Percentiles rank a stretch among this genome's conserved stretches.
These are phyloP conservation scores for Metschnikowia sp. DNA, from an alignment of 805 yeast genomes.

Conservation along the genomic window DNA sequence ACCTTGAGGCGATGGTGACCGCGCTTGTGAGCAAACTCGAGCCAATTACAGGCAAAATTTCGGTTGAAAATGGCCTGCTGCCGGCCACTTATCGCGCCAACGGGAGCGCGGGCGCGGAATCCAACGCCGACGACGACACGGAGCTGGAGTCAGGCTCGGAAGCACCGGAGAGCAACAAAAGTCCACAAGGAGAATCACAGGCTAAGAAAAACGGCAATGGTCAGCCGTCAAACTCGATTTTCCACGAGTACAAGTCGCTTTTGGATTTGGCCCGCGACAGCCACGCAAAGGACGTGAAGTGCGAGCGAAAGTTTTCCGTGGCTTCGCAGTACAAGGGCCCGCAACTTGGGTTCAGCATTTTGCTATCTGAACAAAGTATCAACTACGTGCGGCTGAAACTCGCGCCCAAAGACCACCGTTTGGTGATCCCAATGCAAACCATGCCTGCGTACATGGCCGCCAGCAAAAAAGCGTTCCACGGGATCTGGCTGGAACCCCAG, in stretches of 20 bases:
- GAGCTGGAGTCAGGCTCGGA: background rate
- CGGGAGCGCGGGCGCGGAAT: background rate
- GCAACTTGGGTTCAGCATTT: conserved; percentile 13
- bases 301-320: conserved; percentile 1
- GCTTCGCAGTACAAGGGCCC: conserved; percentile 13
- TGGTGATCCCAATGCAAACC: conserved; percentile 14
- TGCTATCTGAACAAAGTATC: conserved; percentile 11
- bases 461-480: conserved; percentile 12
- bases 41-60: conserved; percentile 3
- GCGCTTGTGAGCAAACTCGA: conserved; percentile 4
- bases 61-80: background rate
- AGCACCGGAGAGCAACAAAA: background rate
- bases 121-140: background rate
- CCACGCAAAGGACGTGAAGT: background rate
- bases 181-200: background rate
- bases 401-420: conserved; percentile 7
- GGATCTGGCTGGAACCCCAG: conserved; percentile 13
- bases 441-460: conserved; percentile 19
- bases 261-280: conserved; percentile 3
- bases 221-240: background rate
- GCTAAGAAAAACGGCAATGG: background rate
- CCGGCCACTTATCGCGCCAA: background rate
- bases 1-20: conserved; percentile 3
- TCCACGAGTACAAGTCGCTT: conserved; percentile 12
- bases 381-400: conserved; percentile 8